Conservation (phyloP, 129 eudicot species). For the Rutidosis leptorrhynchoides region DNA sequence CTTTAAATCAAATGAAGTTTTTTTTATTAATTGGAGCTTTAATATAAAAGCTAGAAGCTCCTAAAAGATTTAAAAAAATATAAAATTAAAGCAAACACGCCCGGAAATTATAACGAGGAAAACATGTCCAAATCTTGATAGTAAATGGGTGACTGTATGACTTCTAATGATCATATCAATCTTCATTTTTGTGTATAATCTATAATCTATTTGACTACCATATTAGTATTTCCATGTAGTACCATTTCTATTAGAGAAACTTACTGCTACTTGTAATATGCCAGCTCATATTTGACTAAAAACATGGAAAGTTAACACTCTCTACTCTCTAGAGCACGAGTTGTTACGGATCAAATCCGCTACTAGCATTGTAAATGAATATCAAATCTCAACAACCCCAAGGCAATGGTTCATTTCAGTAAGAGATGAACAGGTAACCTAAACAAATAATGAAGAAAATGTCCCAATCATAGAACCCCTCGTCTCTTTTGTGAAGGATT, state of each 20-base stretch:
- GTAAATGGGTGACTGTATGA: neutral
- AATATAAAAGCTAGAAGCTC: too few species aligned
- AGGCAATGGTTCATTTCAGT: too few species aligned
- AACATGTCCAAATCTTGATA: conserved; percentile 3
- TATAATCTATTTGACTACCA: neutral
- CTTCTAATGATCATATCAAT: neutral
- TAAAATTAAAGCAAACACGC: too few species aligned
- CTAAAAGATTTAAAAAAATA: too few species aligned
- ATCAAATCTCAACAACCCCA: too few species aligned
- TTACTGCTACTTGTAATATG: neutral
- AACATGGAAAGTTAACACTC: neutral
- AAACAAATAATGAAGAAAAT: too few species aligned
- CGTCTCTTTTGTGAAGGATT: too few species aligned
- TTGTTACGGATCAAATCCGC: neutral
- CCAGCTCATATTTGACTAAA: neutral
- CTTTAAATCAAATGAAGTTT: too few species aligned
- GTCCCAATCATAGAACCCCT: too few species aligned
- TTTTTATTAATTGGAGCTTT: too few species aligned
- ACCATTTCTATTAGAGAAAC: neutral
- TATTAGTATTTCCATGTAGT: neutral
- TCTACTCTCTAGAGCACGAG: neutral
- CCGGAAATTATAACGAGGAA: neutral
- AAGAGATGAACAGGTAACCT: too few species aligned
- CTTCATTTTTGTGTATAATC: neutral
- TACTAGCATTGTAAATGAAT: neutral